Evolutionary conservation across 108 stramenopile species (phyloP).

Genomic region (Parietichytrium sp.): DNA sequence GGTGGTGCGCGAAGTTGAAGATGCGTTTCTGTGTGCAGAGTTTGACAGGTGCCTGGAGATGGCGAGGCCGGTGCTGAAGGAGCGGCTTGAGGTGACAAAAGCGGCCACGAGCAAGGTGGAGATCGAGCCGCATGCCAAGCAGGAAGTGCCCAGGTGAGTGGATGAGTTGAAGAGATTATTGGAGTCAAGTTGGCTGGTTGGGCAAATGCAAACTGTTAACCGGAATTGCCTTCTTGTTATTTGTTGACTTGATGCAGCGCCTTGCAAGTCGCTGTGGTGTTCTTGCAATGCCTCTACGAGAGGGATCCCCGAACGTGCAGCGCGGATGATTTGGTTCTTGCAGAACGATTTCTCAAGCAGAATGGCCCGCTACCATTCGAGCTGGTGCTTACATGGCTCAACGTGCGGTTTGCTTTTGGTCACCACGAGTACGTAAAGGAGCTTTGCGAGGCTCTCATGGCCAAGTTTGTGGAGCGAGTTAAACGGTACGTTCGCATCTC

Average conservation of each 20-base stretch:
- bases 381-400: constrained; percentile 32
- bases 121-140: constrained; percentile 18
- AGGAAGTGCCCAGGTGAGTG: constrained; percentile 14
- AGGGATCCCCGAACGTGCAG: neutral
- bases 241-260: neutral
- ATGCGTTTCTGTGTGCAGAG: constrained; percentile 8
- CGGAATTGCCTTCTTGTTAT: no score
- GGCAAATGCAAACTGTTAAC: no score
- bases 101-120: constrained; percentile 25
- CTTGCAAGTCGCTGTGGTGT: neutral
- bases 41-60: neutral
- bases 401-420: neutral
- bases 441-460: constrained; percentile 5
- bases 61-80: neutral
- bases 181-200: no score
- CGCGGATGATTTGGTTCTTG: constrained; percentile 2
- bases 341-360: neutral
- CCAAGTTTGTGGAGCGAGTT: constrained; percentile 28
- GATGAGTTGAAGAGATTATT: no score
- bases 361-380: constrained; percentile 37
- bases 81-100: neutral
- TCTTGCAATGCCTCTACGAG: constrained; percentile 24
- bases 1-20: no score
- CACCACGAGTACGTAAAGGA: constrained; percentile 28
- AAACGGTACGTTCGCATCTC: no score